These are phyloP conservation scores for Coemansia pectinata DNA, from an alignment of 192 early-diverging fungal genomes.

Conservation along the genomic window DNA sequence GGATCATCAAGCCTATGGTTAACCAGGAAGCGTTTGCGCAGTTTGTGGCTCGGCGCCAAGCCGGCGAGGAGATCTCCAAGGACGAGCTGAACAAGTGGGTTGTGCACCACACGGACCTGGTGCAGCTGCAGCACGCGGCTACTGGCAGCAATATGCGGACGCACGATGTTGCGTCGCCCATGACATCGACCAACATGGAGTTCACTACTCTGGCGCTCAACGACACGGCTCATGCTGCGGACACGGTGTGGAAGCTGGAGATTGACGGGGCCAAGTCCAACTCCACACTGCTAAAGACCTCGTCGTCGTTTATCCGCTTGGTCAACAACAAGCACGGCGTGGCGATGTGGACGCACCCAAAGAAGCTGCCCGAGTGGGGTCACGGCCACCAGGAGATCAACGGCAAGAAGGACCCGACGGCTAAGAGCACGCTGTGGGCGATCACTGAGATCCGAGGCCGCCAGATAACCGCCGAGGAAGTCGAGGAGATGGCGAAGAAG, in stretches of 20 bases:
- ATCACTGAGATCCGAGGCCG: conserved; percentile 76
- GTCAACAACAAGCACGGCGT: conserved; percentile 71
- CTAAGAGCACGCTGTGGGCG: conserved; percentile 75
- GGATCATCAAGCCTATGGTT: conserved; percentile 61
- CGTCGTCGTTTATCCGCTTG: conserved; percentile 44
- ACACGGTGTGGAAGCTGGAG: conserved; percentile 64
- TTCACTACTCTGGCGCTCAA: conserved; percentile 61
- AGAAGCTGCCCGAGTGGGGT: conserved; percentile 88
- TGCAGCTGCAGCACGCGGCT: conserved; percentile 62
- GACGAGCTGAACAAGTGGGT: conserved; percentile 56
- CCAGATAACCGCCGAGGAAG: conserved; percentile 48
- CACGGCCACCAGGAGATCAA: conserved; percentile 89
- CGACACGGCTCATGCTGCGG: conserved; percentile 28
- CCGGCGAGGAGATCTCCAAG: conserved; percentile 22
- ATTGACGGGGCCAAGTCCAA: conserved; percentile 51
- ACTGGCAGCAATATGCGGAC: conserved; percentile 65
- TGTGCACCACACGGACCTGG: conserved; percentile 59
- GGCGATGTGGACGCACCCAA: conserved; percentile 72
- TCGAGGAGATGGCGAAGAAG: conserved; percentile 22
- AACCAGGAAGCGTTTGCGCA: conserved; percentile 16
- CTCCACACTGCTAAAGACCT: conserved; percentile 27
- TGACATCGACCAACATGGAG: conserved; percentile 80
- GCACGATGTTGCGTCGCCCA: conserved; percentile 77
- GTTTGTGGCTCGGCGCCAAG: conserved; percentile 28
- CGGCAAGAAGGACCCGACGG: conserved; percentile 89